Conservation (phyloP, 768 basidiomycete genomes). For the Boletus barrowsii region DNA sequence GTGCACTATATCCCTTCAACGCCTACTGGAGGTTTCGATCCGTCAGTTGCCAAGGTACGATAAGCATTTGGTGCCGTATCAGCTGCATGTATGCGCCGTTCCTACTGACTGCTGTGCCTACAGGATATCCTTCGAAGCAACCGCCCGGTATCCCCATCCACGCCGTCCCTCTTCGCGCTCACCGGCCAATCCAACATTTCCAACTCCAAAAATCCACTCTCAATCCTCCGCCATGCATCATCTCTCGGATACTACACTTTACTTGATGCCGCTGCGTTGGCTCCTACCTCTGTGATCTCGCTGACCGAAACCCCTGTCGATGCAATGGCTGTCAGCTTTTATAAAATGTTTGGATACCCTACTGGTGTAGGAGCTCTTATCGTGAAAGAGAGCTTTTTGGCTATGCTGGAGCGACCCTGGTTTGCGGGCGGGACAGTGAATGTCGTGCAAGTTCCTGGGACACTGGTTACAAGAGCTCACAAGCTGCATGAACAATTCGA, state of each 20-base stretch:
- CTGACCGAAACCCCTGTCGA: slow-evolving; percentile 67
- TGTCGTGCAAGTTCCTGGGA: slow-evolving; percentile 79
- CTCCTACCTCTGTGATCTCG: slow-evolving; percentile 66
- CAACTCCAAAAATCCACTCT: slow-evolving; percentile 67
- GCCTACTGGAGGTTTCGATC: slow-evolving; percentile 61
- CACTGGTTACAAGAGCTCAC: slow-evolving; percentile 55
- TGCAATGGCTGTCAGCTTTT: slow-evolving; percentile 81
- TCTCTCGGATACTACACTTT: slow-evolving; percentile 70
- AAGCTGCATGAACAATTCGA: slow-evolving; percentile 75
- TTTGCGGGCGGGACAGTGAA: slow-evolving; percentile 83
- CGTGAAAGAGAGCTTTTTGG: slow-evolving; percentile 66
- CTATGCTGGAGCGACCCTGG: slow-evolving; percentile 67
- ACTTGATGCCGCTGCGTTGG: slow-evolving; percentile 81
- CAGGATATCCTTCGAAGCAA: slow-evolving; percentile 56
- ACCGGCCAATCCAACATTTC: slow-evolving; percentile 84
- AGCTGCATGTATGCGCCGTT: slow-evolving; percentile 19
- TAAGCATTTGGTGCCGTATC: neutral
- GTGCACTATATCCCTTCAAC: slow-evolving; percentile 67
- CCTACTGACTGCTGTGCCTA: neutral
- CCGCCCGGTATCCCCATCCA: slow-evolving; percentile 36
- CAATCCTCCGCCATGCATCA: slow-evolving; percentile 60
- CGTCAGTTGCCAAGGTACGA: slow-evolving; percentile 56
- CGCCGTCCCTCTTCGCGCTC: slow-evolving; percentile 64
- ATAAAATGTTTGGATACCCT: slow-evolving; percentile 89
- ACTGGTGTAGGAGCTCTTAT: slow-evolving; percentile 81